phyloP scores from a whole-genome alignment of 805 yeast species.

The Metschnikowia sp. region DNA sequence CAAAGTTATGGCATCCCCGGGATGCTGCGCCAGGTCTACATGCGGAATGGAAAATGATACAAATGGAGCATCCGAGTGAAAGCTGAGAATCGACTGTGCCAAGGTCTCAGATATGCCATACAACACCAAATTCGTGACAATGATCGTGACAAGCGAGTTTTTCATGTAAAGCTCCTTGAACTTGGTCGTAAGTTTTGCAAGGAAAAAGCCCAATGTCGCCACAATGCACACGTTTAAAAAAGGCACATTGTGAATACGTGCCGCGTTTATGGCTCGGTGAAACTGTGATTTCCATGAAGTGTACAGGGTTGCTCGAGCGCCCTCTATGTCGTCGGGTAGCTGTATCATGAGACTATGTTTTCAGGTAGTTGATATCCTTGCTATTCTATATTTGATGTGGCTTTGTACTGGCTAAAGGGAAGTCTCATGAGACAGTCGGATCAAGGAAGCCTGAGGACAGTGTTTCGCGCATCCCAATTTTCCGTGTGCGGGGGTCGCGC shows the following conservation, averaged over 20 bases:
- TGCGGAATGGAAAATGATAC: background rate
- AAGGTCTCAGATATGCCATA: conserved; percentile 89
- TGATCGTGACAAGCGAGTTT: conserved; percentile 71
- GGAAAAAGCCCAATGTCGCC: conserved; percentile 43
- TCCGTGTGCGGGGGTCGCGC: no score
- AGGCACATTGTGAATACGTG: conserved; percentile 50
- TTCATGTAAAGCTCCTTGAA: conserved; percentile 60
- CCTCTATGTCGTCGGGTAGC: conserved; percentile 7
- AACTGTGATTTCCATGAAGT: conserved; percentile 1
- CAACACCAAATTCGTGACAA: conserved; percentile 73
- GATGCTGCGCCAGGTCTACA: background rate
- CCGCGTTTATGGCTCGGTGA: conserved; percentile 25
- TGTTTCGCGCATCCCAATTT: no score
- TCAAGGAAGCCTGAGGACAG: no score
- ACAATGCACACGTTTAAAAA: conserved; percentile 54
- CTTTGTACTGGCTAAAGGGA: no score
- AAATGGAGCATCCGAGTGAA: conserved; percentile 11
- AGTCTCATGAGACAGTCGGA: no score
- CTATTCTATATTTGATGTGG: no score
- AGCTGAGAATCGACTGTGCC: conserved; percentile 66
- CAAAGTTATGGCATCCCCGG: background rate
- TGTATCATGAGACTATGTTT: conserved; percentile 1
- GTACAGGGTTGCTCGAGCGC: background rate
- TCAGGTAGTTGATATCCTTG: no score
- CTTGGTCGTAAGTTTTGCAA: conserved; percentile 51